phyloP scores from a whole-genome alignment of 345 rosid species.

The Mallotus nudiflorus region DNA sequence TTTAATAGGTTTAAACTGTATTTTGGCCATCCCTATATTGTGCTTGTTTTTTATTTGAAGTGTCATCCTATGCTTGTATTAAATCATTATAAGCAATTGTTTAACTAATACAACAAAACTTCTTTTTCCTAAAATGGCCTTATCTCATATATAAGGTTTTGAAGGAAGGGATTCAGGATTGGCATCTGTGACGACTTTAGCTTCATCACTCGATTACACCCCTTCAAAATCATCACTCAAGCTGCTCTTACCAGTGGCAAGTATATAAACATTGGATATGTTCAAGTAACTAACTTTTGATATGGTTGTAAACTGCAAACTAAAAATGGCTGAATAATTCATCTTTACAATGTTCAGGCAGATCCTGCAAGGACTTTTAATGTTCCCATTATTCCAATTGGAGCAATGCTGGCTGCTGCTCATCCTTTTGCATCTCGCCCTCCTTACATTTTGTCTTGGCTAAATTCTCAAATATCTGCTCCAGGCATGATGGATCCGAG shows the following conservation, averaged over 20 bases:
- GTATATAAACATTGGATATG: constrained; percentile 26
- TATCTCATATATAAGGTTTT: constrained; percentile 43
- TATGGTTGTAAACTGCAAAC: neutral
- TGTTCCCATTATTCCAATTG: constrained; percentile 65
- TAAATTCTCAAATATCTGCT: constrained; percentile 60
- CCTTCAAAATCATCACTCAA: constrained; percentile 68
- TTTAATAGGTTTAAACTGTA: neutral
- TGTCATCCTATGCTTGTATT: neutral
- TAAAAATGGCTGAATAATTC: constrained; percentile 8
- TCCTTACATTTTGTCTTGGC: constrained; percentile 65
- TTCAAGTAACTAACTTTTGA: neutral
- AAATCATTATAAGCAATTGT: neutral
- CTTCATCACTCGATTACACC: constrained; percentile 75
- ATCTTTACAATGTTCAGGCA: constrained; percentile 36
- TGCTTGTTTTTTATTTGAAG: neutral
- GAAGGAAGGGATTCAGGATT: constrained; percentile 67
- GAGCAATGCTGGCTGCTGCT: constrained; percentile 52
- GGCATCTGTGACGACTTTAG: constrained; percentile 63
- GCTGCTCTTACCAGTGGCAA: constrained; percentile 73
- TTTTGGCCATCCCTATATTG: neutral
- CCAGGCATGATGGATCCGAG: constrained; percentile 68
- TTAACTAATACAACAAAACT: neutral
- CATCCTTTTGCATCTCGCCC: constrained; percentile 66
- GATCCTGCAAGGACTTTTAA: constrained; percentile 65
- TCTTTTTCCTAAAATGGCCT: constrained; percentile 15